Evolutionary conservation across 768 basidiomycete genomes (phyloP).

Genomic region (Brasilioporus rufonigricans): DNA sequence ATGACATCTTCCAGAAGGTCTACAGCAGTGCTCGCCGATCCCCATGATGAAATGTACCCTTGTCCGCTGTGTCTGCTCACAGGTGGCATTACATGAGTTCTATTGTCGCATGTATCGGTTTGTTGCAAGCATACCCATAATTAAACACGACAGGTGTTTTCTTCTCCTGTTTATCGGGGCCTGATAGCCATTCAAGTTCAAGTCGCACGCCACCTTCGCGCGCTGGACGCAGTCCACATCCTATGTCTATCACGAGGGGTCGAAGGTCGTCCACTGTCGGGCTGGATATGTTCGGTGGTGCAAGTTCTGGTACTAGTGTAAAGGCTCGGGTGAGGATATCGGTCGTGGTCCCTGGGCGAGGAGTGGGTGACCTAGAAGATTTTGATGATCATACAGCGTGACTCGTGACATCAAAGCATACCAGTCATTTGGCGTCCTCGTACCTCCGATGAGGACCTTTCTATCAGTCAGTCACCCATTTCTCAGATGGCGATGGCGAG

Average conservation of each 20-base stretch:
- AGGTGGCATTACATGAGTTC: neutral
- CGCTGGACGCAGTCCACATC: constrained; percentile 42
- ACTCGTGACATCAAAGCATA: constrained; percentile 8
- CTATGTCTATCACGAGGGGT: constrained; percentile 43
- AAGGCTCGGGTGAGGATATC: constrained; percentile 56
- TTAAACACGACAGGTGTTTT: constrained; percentile 53
- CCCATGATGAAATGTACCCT: constrained; percentile 62
- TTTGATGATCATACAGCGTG: neutral
- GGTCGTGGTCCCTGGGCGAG: constrained; percentile 37
- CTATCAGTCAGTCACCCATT: neutral
- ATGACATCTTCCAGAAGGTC: constrained; percentile 36
- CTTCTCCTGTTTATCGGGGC: constrained; percentile 19
- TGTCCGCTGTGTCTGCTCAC: constrained; percentile 49
- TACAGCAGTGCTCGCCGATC: constrained; percentile 49
- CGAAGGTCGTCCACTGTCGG: constrained; percentile 48
- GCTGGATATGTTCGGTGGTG: constrained; percentile 45
- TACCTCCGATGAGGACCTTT: constrained; percentile 59
- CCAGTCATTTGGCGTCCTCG: constrained; percentile 58
- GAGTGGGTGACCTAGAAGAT: neutral
- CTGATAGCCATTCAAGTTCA: constrained; percentile 42
- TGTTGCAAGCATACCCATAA: constrained; percentile 36
- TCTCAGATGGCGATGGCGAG: neutral
- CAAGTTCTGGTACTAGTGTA: constrained; percentile 52
- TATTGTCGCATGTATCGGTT: neutral
- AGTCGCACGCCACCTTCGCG: constrained; percentile 63